Evolutionary conservation across 768 basidiomycete genomes (phyloP), one percentile per base, ranked within the genome.

Genomic region (Trametes punicea): DNA sequence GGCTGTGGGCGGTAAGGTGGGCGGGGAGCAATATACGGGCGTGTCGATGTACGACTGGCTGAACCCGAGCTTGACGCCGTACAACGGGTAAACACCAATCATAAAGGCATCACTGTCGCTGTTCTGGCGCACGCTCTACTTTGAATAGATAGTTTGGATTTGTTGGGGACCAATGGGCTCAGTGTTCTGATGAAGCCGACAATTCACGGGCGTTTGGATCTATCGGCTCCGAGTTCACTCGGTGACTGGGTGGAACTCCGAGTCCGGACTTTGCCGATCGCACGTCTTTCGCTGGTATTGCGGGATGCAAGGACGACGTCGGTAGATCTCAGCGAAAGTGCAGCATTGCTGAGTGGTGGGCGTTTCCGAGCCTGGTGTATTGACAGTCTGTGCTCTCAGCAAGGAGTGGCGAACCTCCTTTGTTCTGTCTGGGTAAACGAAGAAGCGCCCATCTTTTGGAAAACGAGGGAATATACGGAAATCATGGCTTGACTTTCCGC

Each of bases 21-120:
- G 45, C 10, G 59, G 59, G 21, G 39, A 52, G 50, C 41, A 39
- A 27, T 42, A 39, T 26, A 31, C 44, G 23, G 59, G 55, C 1
- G 27, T 49, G 7, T 21, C 45, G 29, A 29, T 52, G 27, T 56
- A 51, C 30, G 59, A 61, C 36, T 61, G 59, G 59, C 27, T 61
- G 49, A 61, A 61, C 49, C 59, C 59, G 6, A 55, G 55, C 10
- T 42, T 59, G 20, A 25, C 26, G 4, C 40, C 41, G 3, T 59
- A 59, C 46, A 46, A 54, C 31, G 40, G 40, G 5, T 58, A 20
- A 30, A 36, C 21, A 8, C 6, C 9, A n/a, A 40, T 8, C 18
- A 20, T 20, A 20, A 18, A n/a, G 2, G 18, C 4, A 6, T 16
- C 18, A 20, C 39, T 8, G n/a, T 40, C 39, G 39, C 9, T 6